Evolutionary conservation across 345 rosid species (phyloP).

Genomic region (Jatropha curcas): DNA sequence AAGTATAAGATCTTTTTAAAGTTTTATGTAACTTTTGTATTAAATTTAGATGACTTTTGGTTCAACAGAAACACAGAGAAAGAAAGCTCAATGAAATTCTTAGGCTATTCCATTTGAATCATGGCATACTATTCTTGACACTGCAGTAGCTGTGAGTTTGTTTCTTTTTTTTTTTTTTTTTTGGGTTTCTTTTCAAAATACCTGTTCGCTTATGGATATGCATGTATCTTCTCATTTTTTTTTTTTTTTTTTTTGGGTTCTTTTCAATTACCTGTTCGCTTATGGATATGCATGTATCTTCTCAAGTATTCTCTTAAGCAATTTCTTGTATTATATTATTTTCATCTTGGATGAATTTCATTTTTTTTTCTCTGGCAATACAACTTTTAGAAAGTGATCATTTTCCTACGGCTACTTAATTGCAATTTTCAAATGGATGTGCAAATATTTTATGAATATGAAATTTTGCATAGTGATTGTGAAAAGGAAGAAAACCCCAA

Average conservation of each 20-base stretch:
- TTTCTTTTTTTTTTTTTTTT: not conserved
- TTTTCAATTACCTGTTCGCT: not conserved
- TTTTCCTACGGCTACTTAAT: not conserved
- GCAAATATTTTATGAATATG: not conserved
- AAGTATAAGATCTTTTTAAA: conserved; percentile 1
- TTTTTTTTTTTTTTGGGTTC: too few species aligned
- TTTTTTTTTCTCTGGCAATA: not conserved
- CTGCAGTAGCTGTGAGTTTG: conserved; percentile 74
- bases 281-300: not conserved
- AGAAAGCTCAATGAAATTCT: conserved; percentile 83
- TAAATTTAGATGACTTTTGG: conserved; percentile 88
- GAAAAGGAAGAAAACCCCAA: not conserved
- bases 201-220: not conserved
- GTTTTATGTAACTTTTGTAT: conserved; percentile 5
- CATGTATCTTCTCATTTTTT: not conserved
- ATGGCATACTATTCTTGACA: conserved; percentile 77
- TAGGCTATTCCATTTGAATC: conserved; percentile 64
- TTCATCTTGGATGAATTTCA: not conserved
- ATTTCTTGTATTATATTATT: too few species aligned
- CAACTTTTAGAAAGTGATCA: not conserved
- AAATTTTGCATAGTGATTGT: not conserved
- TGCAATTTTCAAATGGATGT: not conserved
- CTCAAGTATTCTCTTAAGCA: too few species aligned
- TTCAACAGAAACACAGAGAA: conserved; percentile 80
- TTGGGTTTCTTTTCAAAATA: not conserved